Base-by-base conservation (phyloP, 2,329 filamentous ascomycete species). In the Fusarium domesticum region DNA sequence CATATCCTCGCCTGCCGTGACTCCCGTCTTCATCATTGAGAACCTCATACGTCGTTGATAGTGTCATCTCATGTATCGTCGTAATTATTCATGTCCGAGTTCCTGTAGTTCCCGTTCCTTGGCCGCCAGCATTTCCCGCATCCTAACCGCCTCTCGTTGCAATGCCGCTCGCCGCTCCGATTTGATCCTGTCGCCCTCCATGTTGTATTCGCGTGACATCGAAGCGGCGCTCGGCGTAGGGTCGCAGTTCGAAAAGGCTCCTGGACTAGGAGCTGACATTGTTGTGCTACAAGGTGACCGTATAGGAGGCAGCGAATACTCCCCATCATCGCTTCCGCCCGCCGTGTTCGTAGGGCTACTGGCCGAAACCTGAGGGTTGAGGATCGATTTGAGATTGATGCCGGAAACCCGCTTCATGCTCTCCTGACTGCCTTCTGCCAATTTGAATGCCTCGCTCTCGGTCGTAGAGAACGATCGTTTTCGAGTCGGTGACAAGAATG, bases 311-410 rank as follows among this genome's bases (percentile, higher is more conserved):
- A 72, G 57, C 4, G 66, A 62, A 44, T 71, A 73, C n/a, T 71
- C 65, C 6, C 61, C 58, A 36, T 65, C 63, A 36, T 71, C 59
- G 45, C 68, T 62, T 48, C 71, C 66, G 15, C 48, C 47, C 18
- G 55, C 44, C 15, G 47, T 50, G 7, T 50, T 53, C 16, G 54
- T 48, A 17, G 54, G 42, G 23, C 55, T 57, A 3, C 56, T 56
- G n/a, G 54, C 51, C n/a, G 51, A 53, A 6, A 51, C 57, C 14
- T 67, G 58, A 3, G 81, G 81, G 51, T 89, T 90, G 11, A 91
- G 69, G 35, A 90, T 84, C 5, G 85, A 87, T 53, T 84, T 87
- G 49, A 90, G 89, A 6, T 84, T 86, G 49, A 90, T 90, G 3
- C 85, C 88, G 15, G 83, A 87, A 4, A 89, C 68, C 12, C 86